Conservation (phyloP, 495 filamentous ascomycete species). For the Patellaria atrata region DNA sequence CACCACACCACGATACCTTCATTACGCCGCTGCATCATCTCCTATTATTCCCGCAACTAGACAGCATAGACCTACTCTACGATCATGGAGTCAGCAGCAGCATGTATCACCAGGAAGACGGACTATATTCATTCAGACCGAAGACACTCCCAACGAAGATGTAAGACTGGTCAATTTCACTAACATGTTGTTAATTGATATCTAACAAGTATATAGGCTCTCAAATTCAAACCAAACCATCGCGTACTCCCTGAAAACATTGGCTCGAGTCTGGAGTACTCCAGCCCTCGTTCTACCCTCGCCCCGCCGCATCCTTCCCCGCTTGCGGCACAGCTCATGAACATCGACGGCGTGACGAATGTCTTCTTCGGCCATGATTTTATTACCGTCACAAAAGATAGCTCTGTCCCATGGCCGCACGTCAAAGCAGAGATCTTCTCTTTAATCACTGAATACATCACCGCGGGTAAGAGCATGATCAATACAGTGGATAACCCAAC, state of each 20-base stretch:
- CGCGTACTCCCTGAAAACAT: conserved; percentile 60
- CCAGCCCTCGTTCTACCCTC: conserved; percentile 74
- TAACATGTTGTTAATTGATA: no score
- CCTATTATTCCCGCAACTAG: no score
- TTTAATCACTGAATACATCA: conserved; percentile 82
- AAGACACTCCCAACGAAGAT: conserved; percentile 80
- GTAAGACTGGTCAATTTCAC: conserved; percentile 31
- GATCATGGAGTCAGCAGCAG: no score
- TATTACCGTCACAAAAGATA: conserved; percentile 87
- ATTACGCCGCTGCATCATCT: no score
- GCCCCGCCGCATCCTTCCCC: conserved; percentile 86
- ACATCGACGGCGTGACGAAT: conserved; percentile 76
- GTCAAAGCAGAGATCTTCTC: conserved; percentile 92
- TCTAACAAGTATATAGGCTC: conserved; percentile 33
- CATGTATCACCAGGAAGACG: no score
- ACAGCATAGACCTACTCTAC: no score
- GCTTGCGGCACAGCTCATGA: conserved; percentile 74
- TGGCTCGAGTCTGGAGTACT: conserved; percentile 73
- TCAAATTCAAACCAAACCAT: conserved; percentile 90
- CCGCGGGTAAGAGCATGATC: conserved; percentile 67
- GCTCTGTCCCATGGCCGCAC: conserved; percentile 81
- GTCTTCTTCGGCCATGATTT: conserved; percentile 95
- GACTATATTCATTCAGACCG: conserved; percentile 95
- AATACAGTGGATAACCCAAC: conserved; percentile 48
- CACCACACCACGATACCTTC: no score